Conservation (phyloP, 2,329 filamentous ascomycete genomes). For the Beauveria varroae region DNA sequence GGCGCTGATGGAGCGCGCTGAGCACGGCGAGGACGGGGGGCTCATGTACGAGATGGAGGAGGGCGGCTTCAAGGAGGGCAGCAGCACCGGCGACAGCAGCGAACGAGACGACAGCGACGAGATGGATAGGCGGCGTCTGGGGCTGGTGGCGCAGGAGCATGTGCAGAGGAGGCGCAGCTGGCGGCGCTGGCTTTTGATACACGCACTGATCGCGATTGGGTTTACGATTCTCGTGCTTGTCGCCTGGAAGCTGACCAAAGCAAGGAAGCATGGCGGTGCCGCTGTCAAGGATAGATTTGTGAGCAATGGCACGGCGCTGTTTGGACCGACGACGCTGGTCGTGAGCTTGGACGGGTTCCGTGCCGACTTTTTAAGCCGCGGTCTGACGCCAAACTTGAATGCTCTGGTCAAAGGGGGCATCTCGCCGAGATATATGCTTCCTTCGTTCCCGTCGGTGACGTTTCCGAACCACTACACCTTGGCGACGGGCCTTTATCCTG, state of each 20-base stretch:
- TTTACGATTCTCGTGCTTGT: constrained; percentile 49
- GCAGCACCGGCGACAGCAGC: constrained; percentile 54
- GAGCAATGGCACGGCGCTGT: constrained; percentile 82
- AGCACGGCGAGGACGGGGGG: constrained; percentile 61
- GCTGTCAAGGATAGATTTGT: constrained; percentile 21
- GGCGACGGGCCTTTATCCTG: constrained; percentile 85
- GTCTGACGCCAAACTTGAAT: constrained; percentile 74
- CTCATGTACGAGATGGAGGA: constrained; percentile 91
- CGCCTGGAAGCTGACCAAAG: constrained; percentile 51
- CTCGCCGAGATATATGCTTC: constrained; percentile 85
- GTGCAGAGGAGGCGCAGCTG: constrained; percentile 43
- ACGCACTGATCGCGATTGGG: constrained; percentile 42
- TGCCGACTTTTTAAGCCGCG: constrained; percentile 81
- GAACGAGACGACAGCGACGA: constrained; percentile 53
- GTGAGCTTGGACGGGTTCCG: constrained; percentile 95
- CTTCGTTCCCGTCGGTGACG: constrained; percentile 91
- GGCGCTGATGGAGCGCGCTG: constrained; percentile 43
- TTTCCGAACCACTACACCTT: constrained; percentile 96
- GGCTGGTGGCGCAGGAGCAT: constrained; percentile 40
- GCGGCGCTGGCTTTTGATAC: constrained; percentile 46
- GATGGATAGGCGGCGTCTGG: constrained; percentile 45
- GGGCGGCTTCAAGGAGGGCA: constrained; percentile 62
- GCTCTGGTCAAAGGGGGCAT: constrained; percentile 75
- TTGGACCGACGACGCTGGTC: constrained; percentile 85
- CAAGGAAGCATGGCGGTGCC: constrained; percentile 28